These are phyloP conservation scores for Olyra latifolia DNA, from an alignment of 176 grass and related monocot species.

Conservation along the genomic window DNA sequence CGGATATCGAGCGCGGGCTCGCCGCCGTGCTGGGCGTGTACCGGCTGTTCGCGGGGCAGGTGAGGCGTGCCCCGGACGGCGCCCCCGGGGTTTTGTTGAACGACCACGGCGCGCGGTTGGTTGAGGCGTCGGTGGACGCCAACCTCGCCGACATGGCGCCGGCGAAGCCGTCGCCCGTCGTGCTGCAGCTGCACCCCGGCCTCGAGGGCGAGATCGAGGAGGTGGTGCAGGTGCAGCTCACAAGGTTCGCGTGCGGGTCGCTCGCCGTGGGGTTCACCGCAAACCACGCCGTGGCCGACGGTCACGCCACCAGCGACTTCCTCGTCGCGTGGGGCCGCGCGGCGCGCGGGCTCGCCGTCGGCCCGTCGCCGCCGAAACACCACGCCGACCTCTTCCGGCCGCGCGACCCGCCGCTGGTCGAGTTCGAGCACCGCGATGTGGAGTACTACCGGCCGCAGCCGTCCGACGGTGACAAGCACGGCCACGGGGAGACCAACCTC, in stretches of 20 bases:
- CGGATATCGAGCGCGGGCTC: constrained; percentile 45
- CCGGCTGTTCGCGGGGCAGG: constrained; percentile 48
- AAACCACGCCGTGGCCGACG: constrained; percentile 58
- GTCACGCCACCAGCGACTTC: constrained; percentile 57
- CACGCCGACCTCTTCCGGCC: constrained; percentile 21
- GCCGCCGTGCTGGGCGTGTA: constrained; percentile 36
- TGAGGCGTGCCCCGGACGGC: constrained; percentile 13
- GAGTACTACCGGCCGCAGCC: constrained; percentile 36
- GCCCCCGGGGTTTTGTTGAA: constrained; percentile 35
- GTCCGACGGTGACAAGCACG: background rate
- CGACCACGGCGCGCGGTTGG: constrained; percentile 43
- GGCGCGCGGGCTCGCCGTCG: constrained; percentile 21
- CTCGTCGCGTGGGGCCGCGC: constrained; percentile 60
- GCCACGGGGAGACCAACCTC: background rate
- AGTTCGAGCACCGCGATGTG: constrained; percentile 48
- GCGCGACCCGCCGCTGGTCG: constrained; percentile 20
- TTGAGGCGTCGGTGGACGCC: constrained; percentile 45
- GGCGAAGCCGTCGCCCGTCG: constrained; percentile 33
- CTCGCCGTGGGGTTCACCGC: constrained; percentile 43
- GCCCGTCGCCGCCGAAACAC: constrained; percentile 18
- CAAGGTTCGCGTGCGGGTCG: constrained; percentile 56
- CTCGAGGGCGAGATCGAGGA: constrained; percentile 36
- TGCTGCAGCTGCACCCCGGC: constrained; percentile 36
- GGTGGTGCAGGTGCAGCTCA: constrained; percentile 64
- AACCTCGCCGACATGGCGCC: constrained; percentile 31